These are phyloP conservation scores for Annona squamosa DNA, from an alignment of 164 flowering plant species.

Conservation along the genomic window DNA sequence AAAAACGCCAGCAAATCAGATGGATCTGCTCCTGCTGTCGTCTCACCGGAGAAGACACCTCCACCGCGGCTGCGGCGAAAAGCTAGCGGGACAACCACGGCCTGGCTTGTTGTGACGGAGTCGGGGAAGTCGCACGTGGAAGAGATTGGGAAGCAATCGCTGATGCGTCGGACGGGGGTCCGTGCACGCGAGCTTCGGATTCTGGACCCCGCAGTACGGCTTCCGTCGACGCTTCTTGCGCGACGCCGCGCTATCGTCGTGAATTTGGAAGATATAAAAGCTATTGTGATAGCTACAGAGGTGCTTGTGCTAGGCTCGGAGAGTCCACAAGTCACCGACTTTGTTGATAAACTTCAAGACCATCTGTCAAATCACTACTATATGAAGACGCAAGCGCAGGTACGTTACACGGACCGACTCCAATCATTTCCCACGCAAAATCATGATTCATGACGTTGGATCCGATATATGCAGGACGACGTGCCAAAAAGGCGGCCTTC, in stretches of 20 bases:
- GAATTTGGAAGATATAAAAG: conserved; percentile 38
- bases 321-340: conserved; percentile 28
- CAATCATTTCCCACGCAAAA: no score
- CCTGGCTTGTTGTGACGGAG: conserved; percentile 38
- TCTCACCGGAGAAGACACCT: not conserved
- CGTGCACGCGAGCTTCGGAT: conserved; percentile 32
- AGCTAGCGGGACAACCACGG: conserved; percentile 6
- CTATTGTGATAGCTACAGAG: conserved; percentile 35
- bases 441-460: no score
- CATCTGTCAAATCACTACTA: conserved; percentile 16
- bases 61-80: conserved; percentile 13
- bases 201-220: conserved; percentile 30
- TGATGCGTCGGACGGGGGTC: conserved; percentile 31
- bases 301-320: conserved; percentile 26
- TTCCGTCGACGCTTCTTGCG: conserved; percentile 31
- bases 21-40: not conserved
- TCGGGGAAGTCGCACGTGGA: conserved; percentile 25
- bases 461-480: no score
- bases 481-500: no score
- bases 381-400: not conserved
- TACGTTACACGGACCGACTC: no score
- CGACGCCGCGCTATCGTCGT: conserved; percentile 35
- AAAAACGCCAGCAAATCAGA: not conserved
- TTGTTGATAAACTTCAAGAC: conserved; percentile 27
- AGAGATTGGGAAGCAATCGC: conserved; percentile 30